A percentile compares a stretch with the other conserved stretches of the same genome.
phyloP scores from a whole-genome alignment of 2,329 filamentous ascomycete species.

The Elsinoe australis region DNA sequence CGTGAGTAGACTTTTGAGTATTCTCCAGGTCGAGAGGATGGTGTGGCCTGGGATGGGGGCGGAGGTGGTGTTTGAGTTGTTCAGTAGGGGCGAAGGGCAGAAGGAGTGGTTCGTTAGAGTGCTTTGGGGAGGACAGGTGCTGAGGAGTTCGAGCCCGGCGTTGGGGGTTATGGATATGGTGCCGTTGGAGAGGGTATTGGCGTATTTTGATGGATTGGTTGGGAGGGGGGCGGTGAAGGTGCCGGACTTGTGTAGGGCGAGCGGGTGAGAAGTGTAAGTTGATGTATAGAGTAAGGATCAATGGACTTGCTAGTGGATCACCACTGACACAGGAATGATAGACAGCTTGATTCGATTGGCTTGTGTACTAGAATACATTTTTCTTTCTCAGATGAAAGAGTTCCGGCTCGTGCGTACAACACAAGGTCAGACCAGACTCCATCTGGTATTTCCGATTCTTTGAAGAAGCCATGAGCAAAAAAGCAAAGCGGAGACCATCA shows the following conservation, averaged over 20 bases:
- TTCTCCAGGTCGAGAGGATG: conserved; percentile 68
- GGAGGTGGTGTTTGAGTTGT: conserved; percentile 72
- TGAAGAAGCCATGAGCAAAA: not conserved
- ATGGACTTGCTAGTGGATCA: not conserved
- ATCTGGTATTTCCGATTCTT: conserved; percentile 3
- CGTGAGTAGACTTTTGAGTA: conserved; percentile 56
- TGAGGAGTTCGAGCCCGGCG: conserved; percentile 60
- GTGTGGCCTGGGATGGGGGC: conserved; percentile 79
- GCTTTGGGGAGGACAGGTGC: conserved; percentile 60
- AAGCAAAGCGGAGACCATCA: not conserved
- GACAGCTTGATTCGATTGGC: not conserved
- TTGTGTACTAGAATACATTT: conserved; percentile 13
- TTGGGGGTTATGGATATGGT: conserved; percentile 67
- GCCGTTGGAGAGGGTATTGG: conserved; percentile 55
- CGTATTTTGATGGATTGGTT: conserved; percentile 64
- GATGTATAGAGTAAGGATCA: not conserved
- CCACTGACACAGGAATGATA: not conserved
- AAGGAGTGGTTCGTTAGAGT: conserved; percentile 53
- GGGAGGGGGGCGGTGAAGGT: conserved; percentile 45
- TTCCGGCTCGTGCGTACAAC: not conserved
- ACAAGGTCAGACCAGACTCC: conserved; percentile 1
- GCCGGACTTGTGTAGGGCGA: conserved; percentile 30
- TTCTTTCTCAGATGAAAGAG: conserved; percentile 14
- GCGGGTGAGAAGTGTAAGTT: too few relatives aligned
- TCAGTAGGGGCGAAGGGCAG: conserved; percentile 28